These are phyloP conservation scores for Luffa acutangula DNA, from an alignment of 306 rosid genomes.

Conservation along the genomic window DNA sequence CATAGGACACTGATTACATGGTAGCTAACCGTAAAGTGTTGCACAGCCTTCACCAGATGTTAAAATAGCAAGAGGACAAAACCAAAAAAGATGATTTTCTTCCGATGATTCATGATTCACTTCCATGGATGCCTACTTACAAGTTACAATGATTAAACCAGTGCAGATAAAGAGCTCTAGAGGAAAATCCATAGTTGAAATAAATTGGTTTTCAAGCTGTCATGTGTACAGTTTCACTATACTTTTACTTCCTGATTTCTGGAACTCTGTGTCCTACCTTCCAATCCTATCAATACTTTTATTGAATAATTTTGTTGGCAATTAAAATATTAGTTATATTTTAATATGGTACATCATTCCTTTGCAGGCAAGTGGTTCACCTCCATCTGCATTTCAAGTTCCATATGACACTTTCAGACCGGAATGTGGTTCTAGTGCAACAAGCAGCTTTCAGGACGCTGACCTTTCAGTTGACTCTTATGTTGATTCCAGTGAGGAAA, in stretches of 20 bases:
- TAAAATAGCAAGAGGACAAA: not conserved
- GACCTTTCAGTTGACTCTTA: conserved; percentile 13
- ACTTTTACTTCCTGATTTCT: not conserved
- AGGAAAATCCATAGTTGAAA: not conserved
- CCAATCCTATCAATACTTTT: not conserved
- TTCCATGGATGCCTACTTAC: not conserved
- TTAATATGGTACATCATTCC: not conserved
- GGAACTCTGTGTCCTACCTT: not conserved
- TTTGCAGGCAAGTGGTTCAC: conserved; percentile 93
- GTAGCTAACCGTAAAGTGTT: not conserved
- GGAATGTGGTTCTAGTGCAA: conserved; percentile 30
- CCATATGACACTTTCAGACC: conserved; percentile 73
- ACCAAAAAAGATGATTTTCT: not conserved
- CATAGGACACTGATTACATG: not conserved
- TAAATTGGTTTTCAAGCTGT: not conserved
- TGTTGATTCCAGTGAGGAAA: conserved; percentile 24
- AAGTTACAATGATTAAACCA: not conserved
- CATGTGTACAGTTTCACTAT: not conserved
- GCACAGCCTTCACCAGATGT: not conserved
- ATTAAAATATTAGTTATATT: not conserved
- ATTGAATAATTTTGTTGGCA: not conserved
- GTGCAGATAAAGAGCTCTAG: not conserved
- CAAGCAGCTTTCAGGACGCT: conserved; percentile 29
- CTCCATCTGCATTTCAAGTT: conserved; percentile 87
- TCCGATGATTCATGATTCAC: not conserved